Base-by-base conservation (phyloP, 2,329 filamentous ascomycete species). In the Colletotrichum lupini region DNA sequence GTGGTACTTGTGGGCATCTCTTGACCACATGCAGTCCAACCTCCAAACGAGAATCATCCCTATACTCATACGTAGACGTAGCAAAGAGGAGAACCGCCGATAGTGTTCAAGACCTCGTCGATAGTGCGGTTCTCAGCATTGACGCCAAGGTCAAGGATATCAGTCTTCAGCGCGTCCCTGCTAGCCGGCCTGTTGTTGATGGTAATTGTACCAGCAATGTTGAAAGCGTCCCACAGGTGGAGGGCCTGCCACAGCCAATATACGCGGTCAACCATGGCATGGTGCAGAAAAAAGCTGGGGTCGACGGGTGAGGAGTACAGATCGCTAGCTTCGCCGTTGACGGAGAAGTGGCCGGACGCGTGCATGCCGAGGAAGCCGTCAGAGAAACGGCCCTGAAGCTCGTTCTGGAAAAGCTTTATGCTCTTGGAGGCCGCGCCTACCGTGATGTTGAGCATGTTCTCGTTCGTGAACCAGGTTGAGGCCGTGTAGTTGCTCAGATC, bases 21-120 rank as follows among this genome's bases (percentile, higher is more conserved):
- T 5, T 7, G 35, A 42, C 14, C 35, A 42, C 35, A 16, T 16
- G 16, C 5, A 6, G 8, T 6, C 16, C 8, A 16, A 16, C 14
- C 5, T 16, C 16, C 35, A 11, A 37, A 42, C 35, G 14, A 5
- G 35, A 42, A 42, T 16, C 35, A 2, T 6, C 35, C 6, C 16
- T 42, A 6, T 14, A 42, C 35, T 42, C 16, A 42, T 16, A 14
- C 35, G 14, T 80, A 82, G 49, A 82, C 37, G 59, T 83, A 83
- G 63, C 81, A 83, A 57, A 82, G 81, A 4, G 80, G 81, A 7
- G 77, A 68, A 6, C 81, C 81, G 24, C 76, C 76, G 1, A 81
- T 60, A 1, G 81, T 82, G 69, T 78, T 81, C 75, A 82, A 74
- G 6, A 81, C 68, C 24, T 80, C 79, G 63, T 77, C 77, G 59